Conservation (phyloP, 1,284 basidiomycete genomes). For the Fomitopsis pinicola region DNA sequence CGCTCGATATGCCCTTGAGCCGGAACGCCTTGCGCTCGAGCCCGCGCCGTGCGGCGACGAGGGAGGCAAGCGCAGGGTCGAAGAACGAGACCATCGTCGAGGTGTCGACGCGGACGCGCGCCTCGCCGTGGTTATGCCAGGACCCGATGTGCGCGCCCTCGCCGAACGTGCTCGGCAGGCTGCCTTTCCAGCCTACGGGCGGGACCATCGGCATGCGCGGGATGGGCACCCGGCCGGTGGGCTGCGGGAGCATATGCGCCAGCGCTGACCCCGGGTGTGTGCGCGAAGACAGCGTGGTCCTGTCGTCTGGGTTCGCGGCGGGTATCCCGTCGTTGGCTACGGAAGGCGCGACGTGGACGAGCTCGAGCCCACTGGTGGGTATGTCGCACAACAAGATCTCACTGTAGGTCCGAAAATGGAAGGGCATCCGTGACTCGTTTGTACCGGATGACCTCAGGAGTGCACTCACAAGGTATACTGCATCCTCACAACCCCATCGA, state of each 20-base stretch:
- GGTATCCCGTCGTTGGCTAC: not conserved
- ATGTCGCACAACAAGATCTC: not conserved
- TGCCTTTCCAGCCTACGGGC: not conserved
- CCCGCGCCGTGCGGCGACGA: not conserved
- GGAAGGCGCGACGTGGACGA: not conserved
- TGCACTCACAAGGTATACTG: not conserved
- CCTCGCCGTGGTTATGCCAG: not conserved
- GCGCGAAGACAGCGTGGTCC: no score
- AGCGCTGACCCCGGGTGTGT: not conserved
- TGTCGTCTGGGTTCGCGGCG: not conserved
- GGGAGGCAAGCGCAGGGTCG: not conserved
- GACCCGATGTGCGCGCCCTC: not conserved
- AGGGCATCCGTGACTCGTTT: not conserved
- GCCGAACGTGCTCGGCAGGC: not conserved
- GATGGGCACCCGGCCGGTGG: not conserved
- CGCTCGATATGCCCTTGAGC: not conserved
- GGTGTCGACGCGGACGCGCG: not conserved
- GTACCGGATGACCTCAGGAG: not conserved
- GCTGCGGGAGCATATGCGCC: not conserved
- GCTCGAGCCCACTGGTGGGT: not conserved
- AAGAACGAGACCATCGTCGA: not conserved
- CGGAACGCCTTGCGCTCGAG: not conserved
- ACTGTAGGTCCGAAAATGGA: not conserved
- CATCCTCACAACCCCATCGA: not conserved
- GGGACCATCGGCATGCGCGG: not conserved